Evolutionary conservation across 768 basidiomycete genomes (phyloP).

Genomic region (Boletus eberwhitei): DNA sequence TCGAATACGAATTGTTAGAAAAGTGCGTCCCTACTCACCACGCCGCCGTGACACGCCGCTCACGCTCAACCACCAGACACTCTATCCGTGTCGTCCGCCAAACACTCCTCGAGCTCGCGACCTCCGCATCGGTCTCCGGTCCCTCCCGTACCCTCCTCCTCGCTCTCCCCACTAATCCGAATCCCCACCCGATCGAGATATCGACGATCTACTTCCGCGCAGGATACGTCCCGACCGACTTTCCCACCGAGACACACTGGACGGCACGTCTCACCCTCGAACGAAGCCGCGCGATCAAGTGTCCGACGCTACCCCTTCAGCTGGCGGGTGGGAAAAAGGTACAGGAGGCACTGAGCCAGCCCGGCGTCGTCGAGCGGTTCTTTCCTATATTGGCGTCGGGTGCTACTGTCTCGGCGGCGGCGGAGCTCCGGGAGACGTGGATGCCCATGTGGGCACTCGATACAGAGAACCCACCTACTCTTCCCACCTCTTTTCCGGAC

Average conservation of each 20-base stretch:
- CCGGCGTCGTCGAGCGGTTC: conserved; percentile 73
- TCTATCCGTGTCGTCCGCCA: conserved; percentile 71
- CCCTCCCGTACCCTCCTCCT: conserved; percentile 44
- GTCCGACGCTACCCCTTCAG: conserved; percentile 86
- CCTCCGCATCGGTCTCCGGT: conserved; percentile 51
- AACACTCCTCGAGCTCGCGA: conserved; percentile 67
- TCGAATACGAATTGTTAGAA: conserved; percentile 85
- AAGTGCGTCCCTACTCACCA: conserved; percentile 42
- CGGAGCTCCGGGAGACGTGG: conserved; percentile 68
- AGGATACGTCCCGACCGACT: conserved; percentile 83
- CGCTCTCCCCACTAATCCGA: conserved; percentile 6
- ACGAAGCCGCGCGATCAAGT: conserved; percentile 83
- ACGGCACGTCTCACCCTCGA: conserved; percentile 75
- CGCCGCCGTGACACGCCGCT: background rate
- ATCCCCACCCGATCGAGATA: conserved; percentile 51
- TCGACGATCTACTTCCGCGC: conserved; percentile 90
- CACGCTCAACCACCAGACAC: conserved; percentile 44
- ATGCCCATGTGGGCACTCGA: conserved; percentile 86
- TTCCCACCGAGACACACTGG: conserved; percentile 63
- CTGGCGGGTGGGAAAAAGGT: conserved; percentile 97
- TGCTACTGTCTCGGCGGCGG: conserved; percentile 29
- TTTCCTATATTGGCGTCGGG: conserved; percentile 40
- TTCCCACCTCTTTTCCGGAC: background rate
- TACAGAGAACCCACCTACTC: conserved; percentile 1
- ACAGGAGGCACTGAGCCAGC: conserved; percentile 79